Evolutionary conservation across 371 early-diverging fungal genomes (phyloP), one percentile per base, ranked within the genome.

Genomic region (Mucor indicus): DNA sequence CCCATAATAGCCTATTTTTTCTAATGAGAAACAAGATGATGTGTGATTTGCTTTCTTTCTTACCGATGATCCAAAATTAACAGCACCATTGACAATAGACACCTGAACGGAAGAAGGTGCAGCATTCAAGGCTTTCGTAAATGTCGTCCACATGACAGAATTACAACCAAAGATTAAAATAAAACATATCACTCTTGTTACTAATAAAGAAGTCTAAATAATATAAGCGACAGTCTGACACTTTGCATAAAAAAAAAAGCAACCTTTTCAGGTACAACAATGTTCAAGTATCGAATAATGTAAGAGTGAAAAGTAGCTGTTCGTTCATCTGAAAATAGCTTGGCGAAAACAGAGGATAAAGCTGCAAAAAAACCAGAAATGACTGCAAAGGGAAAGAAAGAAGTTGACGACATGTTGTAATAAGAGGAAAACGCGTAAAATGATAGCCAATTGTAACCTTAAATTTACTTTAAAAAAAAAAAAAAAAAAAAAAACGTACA

Each of bases 71-170:
- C 77, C 77, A 60, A 90, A 86, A 52, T 90, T 90, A 30, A 76
- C 74, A 20, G 82, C 84, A 32, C 85, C 87, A 60, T 90, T 87
- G 46, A 88, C 68, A 38, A 84, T 80, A 5, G 87, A 84, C 7
- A 85, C 84, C 23, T 81, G 79, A 2, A 86, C 66, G 3, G 89
- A 86, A 8, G 87, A 87, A 20, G 71, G 64, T 33, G 88, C 80
- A 24, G 67, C 65, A 51, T 85, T 83, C 25, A 90, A 65, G 2
- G 90, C 87, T 60, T 88, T 88, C 38, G 90, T 88, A 50, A 88
- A 87, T 11, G 81, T 67, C 0, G 86, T 83, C 90, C 90, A 90
- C 90, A 90, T 90, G 48, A 85, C 59, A 3, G 86, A 82, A 36
- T 90, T 90, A 50, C 86, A 83, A 11, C 62, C 67, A 44, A 81